Evolutionary conservation across 768 basidiomycete genomes (phyloP), one percentile per base, ranked within the genome.

Genomic region (Calocybe indica): DNA sequence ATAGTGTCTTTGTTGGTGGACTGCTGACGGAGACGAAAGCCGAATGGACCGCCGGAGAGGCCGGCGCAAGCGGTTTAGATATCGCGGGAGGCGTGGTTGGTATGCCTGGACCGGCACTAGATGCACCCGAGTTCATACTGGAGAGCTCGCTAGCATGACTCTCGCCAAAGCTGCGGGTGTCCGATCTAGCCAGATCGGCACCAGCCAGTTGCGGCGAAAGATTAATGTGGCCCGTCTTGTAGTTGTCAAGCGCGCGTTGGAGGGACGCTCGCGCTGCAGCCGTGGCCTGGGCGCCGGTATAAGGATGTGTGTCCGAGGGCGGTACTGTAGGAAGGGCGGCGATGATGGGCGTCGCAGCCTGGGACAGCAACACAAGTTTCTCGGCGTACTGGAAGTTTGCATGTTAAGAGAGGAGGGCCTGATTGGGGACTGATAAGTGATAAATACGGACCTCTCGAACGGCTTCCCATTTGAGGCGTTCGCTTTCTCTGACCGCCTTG

Each of bases 131-230:
- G 42, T 65, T 65, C 44, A 89, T 80, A 54, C 68, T 73, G 12
- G 75, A 75, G 33, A 92, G 72, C 65, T 92, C 90, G 33, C 67
- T 72, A 0, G 85, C 86, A 56, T 92, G 90, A 35, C 82, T 91
- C 64, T 85, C 86, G 13, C 90, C 90, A 58, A 92, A 92, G 63
- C 85, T 89, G 48, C 78, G 78, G 0, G 85, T 87, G 57, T 92
- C 85, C 3, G 83, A 83, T 50, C 83, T 72, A 50, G 74, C 72
- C 36, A 88, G 72, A 58, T 85, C 82, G n/a, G 74, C 65, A 5
- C 71, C 67, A 29, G 70, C 62, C 10, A 63, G 51, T 11, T 74
- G 71, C 8, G 71, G 62, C 35, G 73, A 69, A 8, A 88, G 69
- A 37, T 72, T 72, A 56, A 78, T 74, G 49, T 78, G 73, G 0